These are phyloP conservation scores for Pleurotus citrinopileatus DNA, from an alignment of 768 basidiomycete genomes.

Conservation along the genomic window DNA sequence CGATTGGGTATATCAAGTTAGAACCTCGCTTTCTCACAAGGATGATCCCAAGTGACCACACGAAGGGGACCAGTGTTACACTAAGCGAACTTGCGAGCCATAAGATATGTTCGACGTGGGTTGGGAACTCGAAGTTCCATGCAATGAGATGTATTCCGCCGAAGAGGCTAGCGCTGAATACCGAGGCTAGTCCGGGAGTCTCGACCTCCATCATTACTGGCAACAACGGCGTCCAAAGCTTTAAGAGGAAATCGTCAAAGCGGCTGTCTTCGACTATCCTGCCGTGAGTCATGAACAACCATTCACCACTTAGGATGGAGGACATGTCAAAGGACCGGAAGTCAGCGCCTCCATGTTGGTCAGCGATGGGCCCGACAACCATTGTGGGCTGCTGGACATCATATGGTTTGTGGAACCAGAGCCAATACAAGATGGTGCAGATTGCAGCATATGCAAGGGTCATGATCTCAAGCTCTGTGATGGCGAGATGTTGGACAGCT, in stretches of 20 bases:
- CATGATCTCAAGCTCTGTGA: conserved; percentile 29
- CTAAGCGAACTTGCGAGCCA: conserved; percentile 19
- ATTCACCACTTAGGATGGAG: too few species aligned
- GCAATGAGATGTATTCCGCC: conserved; percentile 24
- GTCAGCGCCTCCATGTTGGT: too few species aligned
- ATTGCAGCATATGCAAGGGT: conserved; percentile 25
- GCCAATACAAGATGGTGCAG: conserved; percentile 23
- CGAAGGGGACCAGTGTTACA: conserved; percentile 12
- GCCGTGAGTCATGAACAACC: neutral
- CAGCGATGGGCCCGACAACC: too few species aligned
- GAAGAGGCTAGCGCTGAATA: conserved; percentile 13
- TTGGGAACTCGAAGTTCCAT: conserved; percentile 21
- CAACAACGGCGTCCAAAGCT: too few species aligned
- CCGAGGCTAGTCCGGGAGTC: neutral
- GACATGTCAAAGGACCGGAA: too few species aligned
- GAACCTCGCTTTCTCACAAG: too few species aligned
- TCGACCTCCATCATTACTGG: too few species aligned
- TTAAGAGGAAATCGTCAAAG: too few species aligned
- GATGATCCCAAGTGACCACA: neutral
- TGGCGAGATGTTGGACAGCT: conserved; percentile 14
- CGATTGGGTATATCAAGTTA: too few species aligned
- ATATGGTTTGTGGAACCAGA: conserved; percentile 36
- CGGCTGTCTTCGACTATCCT: too few species aligned
- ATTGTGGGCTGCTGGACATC: conserved; percentile 20
- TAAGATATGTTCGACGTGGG: conserved; percentile 13